A percentile compares a stretch with the other conserved stretches of the same genome.
These are phyloP conservation scores for Narthecium ossifragum DNA, from an alignment of 106 monocot genomes.

Conservation along the genomic window DNA sequence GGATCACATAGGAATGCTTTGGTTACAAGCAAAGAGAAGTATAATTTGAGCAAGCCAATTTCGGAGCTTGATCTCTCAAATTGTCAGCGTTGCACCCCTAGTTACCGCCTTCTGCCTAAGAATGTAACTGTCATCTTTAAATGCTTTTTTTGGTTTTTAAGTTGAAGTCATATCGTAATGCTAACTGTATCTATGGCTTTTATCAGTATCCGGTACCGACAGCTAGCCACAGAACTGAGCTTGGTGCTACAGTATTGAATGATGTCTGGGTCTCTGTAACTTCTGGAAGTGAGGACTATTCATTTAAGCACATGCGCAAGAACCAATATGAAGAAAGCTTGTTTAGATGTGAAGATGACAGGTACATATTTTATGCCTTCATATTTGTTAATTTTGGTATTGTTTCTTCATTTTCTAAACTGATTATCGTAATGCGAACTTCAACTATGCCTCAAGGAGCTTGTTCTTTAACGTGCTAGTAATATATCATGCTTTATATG, in stretches of 20 bases:
- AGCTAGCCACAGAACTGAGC: slow-evolving; percentile 48
- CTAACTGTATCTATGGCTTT: too few species aligned
- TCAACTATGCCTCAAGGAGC: too few species aligned
- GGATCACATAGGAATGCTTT: slow-evolving; percentile 42
- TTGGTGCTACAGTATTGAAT: slow-evolving; percentile 41
- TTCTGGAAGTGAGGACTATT: slow-evolving; percentile 61
- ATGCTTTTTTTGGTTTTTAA: too few species aligned
- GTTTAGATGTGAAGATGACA: slow-evolving; percentile 65
- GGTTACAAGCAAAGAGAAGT: slow-evolving; percentile 65
- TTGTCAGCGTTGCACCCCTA: slow-evolving; percentile 78
- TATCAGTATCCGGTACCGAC: slow-evolving; percentile 41
- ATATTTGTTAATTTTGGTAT: background rate
- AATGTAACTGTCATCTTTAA: slow-evolving; percentile 39
- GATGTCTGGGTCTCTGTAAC: slow-evolving; percentile 61
- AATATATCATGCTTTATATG: too few species aligned
- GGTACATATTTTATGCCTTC: slow-evolving; percentile 11
- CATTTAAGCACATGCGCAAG: slow-evolving; percentile 61
- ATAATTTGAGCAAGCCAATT: slow-evolving; percentile 69
- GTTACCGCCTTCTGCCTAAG: slow-evolving; percentile 88
- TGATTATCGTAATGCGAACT: too few species aligned
- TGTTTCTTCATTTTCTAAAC: background rate
- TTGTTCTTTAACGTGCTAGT: too few species aligned
- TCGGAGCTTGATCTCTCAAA: slow-evolving; percentile 93
- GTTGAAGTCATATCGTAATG: too few species aligned
- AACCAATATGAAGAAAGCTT: slow-evolving; percentile 66